Base-by-base conservation (phyloP, 352 stramenopile species). In the Phytophthora palmivora region DNA sequence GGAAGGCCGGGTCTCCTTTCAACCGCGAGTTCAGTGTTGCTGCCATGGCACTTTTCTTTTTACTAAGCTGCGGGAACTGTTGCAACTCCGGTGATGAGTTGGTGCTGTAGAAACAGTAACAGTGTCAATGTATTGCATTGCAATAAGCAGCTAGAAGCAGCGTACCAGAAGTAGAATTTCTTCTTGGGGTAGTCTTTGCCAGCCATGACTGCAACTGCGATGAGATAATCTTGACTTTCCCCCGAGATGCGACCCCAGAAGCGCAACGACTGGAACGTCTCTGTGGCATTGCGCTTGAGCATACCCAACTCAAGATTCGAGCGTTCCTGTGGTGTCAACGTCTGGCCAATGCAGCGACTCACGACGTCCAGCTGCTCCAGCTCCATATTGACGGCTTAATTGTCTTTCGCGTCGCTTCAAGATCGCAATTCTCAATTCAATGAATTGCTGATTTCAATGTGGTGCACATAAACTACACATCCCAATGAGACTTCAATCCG, bases 161-260 rank as follows among this genome's bases (percentile, higher is more conserved):
- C 21, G 26, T 67, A 91, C 83, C 82, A 94, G 33, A 92, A 94
- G 82, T 92, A 94, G 32, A 91, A 94, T 38, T 94, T 94, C 58
- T 92, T 94, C 59, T 78, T 88, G 12, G 82, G 83, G 33, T 88
- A 90, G 51, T 88, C 79, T 18, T 88, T 82, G n/a, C 58, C 70
- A 0, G 78, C 47, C 18, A 91, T 62, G 9, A 89, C 52, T 6
- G 74, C 85, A 21, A 91, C 81, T 1, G 72, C 78, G 55, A 92
- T 50, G 50, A 92, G 58, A 41, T 92, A 94, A 57, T 94, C 82
- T 32, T 78, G 63, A n/a, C 65, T 64, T 42, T 94, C 82, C 19
- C 82, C 86, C 10, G 55, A 56, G 41, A 92, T 60, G 41, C 80
- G 75, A 2, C 84, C 86, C 85, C 85, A 94, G 58, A 94, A 91